Conservation (phyloP, 164 flowering plant species). For the Dillenia suffruticosa region DNA sequence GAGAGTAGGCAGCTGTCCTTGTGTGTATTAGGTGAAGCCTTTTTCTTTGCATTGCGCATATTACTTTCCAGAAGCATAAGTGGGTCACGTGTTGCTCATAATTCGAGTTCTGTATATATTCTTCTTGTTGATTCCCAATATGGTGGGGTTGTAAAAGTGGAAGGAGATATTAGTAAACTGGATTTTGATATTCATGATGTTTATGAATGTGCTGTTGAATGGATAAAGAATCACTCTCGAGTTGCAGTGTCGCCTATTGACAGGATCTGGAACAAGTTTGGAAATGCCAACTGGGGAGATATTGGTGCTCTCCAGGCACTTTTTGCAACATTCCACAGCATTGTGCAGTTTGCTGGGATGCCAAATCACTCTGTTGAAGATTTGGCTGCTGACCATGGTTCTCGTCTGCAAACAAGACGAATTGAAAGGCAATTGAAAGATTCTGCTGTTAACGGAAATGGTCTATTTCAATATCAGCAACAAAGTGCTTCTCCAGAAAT, state of each 20-base stretch:
- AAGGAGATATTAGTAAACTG: conserved; percentile 72
- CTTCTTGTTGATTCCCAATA: conserved; percentile 77
- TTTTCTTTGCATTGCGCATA: conserved; percentile 73
- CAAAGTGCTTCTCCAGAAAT: conserved; percentile 62
- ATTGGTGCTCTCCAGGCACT: conserved; percentile 71
- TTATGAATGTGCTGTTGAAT: conserved; percentile 68
- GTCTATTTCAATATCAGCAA: conserved; percentile 46
- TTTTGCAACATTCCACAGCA: conserved; percentile 73
- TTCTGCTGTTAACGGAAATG: conserved; percentile 46
- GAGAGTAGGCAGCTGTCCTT: conserved; percentile 48
- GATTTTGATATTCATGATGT: conserved; percentile 54
- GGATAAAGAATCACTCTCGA: conserved; percentile 59
- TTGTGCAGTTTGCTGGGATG: conserved; percentile 56
- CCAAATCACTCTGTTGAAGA: conserved; percentile 72
- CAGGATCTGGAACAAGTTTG: conserved; percentile 91
- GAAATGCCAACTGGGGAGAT: conserved; percentile 96
- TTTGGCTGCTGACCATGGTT: conserved; percentile 67
- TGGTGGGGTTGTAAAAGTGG: conserved; percentile 85
- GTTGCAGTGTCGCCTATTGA: conserved; percentile 66
- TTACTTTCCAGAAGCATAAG: conserved; percentile 71
- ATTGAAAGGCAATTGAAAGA: conserved; percentile 57
- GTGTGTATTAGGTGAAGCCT: conserved; percentile 70
- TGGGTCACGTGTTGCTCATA: conserved; percentile 43
- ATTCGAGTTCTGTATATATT: conserved; percentile 53
- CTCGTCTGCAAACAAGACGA: conserved; percentile 67